phyloP scores from a whole-genome alignment of 345 rosid genomes.

The Lepidium didymum region DNA sequence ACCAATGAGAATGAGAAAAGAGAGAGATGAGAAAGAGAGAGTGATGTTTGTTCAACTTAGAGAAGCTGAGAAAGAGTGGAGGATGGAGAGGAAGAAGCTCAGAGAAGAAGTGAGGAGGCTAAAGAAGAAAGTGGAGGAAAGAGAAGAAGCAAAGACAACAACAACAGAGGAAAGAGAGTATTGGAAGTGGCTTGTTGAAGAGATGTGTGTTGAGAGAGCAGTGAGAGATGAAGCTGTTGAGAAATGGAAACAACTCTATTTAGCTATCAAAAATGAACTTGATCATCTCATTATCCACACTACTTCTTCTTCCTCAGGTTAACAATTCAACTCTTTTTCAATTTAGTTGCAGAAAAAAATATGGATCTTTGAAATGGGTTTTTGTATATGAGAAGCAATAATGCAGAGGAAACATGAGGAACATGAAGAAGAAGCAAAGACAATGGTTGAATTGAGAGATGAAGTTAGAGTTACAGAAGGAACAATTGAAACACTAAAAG shows the following conservation, averaged over 20 bases:
- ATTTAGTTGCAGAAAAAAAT: not conserved
- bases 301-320: slow-evolving; percentile 41
- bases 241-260: slow-evolving; percentile 83
- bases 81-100: slow-evolving; percentile 42
- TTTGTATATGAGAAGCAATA: slow-evolving; percentile 33
- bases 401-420: slow-evolving; percentile 42
- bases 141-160: slow-evolving; percentile 35
- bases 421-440: slow-evolving; percentile 27
- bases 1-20: slow-evolving; percentile 32
- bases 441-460: slow-evolving; percentile 43
- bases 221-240: slow-evolving; percentile 68
- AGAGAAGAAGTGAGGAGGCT: slow-evolving; percentile 43
- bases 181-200: slow-evolving; percentile 43
- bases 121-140: slow-evolving; percentile 39
- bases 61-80: slow-evolving; percentile 40
- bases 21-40: slow-evolving; percentile 33
- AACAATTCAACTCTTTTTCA: not conserved
- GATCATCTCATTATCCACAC: slow-evolving; percentile 66
- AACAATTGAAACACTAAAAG: slow-evolving; percentile 36
- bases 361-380: not conserved
- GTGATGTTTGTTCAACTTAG: slow-evolving; percentile 39
- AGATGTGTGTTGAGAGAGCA: slow-evolving; percentile 59
- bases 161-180: slow-evolving; percentile 29
- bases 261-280: slow-evolving; percentile 78
- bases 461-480: slow-evolving; percentile 52